phyloP scores from a whole-genome alignment of 805 yeast species.

The Candida nitratophila region DNA sequence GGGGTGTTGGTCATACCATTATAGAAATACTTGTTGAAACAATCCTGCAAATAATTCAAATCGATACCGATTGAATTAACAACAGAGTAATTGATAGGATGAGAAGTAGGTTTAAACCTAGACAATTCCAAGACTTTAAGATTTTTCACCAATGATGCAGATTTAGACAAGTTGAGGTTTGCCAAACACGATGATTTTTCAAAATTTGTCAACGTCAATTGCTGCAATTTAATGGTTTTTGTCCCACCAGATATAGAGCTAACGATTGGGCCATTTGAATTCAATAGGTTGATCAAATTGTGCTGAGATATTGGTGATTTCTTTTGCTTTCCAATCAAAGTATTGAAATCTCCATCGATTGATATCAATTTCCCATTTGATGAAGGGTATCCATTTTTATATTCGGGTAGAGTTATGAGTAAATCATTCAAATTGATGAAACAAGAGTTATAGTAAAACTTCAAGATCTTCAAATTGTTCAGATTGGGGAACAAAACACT shows the following conservation, averaged over 20 bases:
- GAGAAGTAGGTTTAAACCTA: slow-evolving; percentile 3
- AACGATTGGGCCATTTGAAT: neutral
- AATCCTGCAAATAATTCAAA: slow-evolving; percentile 11
- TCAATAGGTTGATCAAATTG: neutral
- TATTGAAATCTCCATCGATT: slow-evolving; percentile 9
- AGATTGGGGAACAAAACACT: slow-evolving; percentile 8
- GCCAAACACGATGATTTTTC: slow-evolving; percentile 1
- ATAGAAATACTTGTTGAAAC: slow-evolving; percentile 12
- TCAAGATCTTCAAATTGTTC: slow-evolving; percentile 9
- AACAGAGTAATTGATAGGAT: slow-evolving; percentile 10
- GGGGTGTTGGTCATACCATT: slow-evolving; percentile 10
- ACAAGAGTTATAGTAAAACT: slow-evolving; percentile 14
- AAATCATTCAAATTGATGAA: slow-evolving; percentile 12
- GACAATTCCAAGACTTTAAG: slow-evolving; percentile 9
- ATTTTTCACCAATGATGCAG: neutral
- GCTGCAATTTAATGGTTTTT: slow-evolving; percentile 2
- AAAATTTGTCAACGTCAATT: slow-evolving; percentile 6
- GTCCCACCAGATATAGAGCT: neutral
- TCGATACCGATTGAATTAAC: slow-evolving; percentile 10
- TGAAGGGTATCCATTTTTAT: neutral
- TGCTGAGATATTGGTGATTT: neutral
- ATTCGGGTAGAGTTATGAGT: slow-evolving; percentile 2
- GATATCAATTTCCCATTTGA: slow-evolving; percentile 2
- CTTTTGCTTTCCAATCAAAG: neutral
- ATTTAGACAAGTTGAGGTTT: slow-evolving; percentile 2